Base-by-base conservation (phyloP, 441 rosid genomes). In the Euphorbia neoarborescens region DNA sequence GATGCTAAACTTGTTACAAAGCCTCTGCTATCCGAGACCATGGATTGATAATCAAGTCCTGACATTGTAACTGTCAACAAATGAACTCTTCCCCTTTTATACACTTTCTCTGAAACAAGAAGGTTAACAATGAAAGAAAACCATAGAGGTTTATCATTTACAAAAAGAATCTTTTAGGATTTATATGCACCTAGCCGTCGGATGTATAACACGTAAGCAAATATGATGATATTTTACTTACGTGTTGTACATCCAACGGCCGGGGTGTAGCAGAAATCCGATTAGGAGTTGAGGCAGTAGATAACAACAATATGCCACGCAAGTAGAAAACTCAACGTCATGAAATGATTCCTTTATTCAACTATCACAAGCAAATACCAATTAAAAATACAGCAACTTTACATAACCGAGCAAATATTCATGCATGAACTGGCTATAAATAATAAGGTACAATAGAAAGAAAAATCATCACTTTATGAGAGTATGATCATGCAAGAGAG, bases 1-100 rank as follows among this genome's bases (percentile, higher is more conserved):
- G 89, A 78, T 63, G 84, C 82, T 77, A 86, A 79, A 75, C 80
- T 59, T n/a, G 81, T 65, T 69, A 70, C 57, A 20, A 85, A 71
- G 53, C 82, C 83, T 25, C 73, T 73, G 58, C 38, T 73, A 61
- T 73, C 79, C 11, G 74, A 58, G 67, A n/a, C 54, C 50, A 59
- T 66, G 30, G 69, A 48, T 71, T 76, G 84, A 73, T 61, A 10
- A 71, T 75, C 79, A 68, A 72, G 71, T 56, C 73, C 75, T 65
- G 84, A 86, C 92, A 88, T 88, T 58, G 42, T 25, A 24, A 58
- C 65, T 65, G 57, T 50, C 61, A 73, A 40, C 42, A 69, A 67
- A 74, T 34, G 75, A 63, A 42, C 63, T 44, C 63, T 28, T 71
- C 35, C 42, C 38, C 60, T 71, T 72, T 66, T 72, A 74, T 75